Base-by-base conservation (phyloP, 805 yeast genomes). In the Candida tammaniensis region DNA sequence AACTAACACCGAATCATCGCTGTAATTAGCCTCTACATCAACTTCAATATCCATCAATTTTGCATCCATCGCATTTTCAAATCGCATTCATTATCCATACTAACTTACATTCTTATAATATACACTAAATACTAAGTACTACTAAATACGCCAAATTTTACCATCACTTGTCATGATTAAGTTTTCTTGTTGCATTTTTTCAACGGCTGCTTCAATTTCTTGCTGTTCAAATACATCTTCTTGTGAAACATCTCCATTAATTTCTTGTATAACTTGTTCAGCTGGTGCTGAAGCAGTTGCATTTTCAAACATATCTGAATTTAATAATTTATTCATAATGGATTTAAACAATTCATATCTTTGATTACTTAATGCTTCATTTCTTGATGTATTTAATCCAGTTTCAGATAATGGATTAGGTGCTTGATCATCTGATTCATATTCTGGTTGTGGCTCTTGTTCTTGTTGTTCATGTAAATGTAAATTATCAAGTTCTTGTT, bases 151-250 rank as follows among this genome's bases (percentile, higher is more conserved):
- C 60, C 62, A 64, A 30, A 67, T 50, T 50, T 62, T 61, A 20
- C 65, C 70, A 40, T 64, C 68, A 33, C 59, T 54, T n/a, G 52
- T 38, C 55, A 58, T 57, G 25, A 66, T 47, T 46, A 59, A 54
- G 41, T 61, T 65, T 39, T 62, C 68, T 11, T 48, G 51, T 32
- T 52, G 56, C 66, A 66, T 56, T 37, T 41, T 53, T 24, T 39
- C 43, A 19, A 66, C 51, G 4, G 61, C 71, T 17, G 52, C 52
- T 21, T 40, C 42, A 24, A 64, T 47, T 40, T 67, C 72, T 12
- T 35, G 43, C 4, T 39, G 39, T 18, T 46, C 39, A 43, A 64
- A 67, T 13, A 50, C 42, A 33, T 67, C 72, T 38, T 67, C 72
- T 46, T 66, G 72, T 15, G 58, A 54, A 35, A 66, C 47, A 27